Base-by-base conservation (phyloP, 805 yeast species). In the Metschnikowia dekortorum region DNA sequence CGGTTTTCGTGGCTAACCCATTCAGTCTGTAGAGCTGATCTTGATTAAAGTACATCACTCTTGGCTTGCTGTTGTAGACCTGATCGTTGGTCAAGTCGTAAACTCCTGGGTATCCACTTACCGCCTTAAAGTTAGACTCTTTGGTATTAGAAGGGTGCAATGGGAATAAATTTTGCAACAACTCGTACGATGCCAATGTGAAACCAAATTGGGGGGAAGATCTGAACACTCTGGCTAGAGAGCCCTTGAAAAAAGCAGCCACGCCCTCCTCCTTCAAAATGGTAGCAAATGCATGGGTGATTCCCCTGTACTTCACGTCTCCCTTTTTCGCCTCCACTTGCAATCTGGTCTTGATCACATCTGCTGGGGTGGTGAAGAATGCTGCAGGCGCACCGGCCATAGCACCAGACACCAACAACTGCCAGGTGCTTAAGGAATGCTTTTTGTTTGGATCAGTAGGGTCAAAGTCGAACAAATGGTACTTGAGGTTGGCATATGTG, bases 301-400 rank as follows among this genome's bases (percentile, higher is more conserved):
- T 84, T 51, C 95, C 92, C 26, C 68, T 76, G 71, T 92, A 92
- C 42, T 80, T 80, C 13, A 87, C 79, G 62, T 89, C 96, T 48
- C 91, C 92, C 49, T 78, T 71, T 54, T 85, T 82, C 6, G 89
- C 77, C 65, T 84, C 95, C 53, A 89, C 84, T 72, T 92, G 99
- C 56, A 92, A 74, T 69, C 98, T 84, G 3, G 99, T 92, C 73
- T 92, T 92, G 61, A 94, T 87, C 44, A 92, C 98, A 75, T 92
- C 99, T 62, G 89, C 90, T 1, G 99, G 99, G 0, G 99, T 92
- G 1, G 99, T 92, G 57, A 91, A 74, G 67, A 87, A 92, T 9
- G 98, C 98, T 31, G 98, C 95, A 8, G 99, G 99, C 75, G 95
- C 89, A 65, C 98, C 99, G 11, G 99, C 98, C 55, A 91, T 66